Percentiles rank a stretch among this genome's conserved stretches.
phyloP scores from a whole-genome alignment of 2,329 filamentous ascomycete genomes.

The Penicillium sp. region DNA sequence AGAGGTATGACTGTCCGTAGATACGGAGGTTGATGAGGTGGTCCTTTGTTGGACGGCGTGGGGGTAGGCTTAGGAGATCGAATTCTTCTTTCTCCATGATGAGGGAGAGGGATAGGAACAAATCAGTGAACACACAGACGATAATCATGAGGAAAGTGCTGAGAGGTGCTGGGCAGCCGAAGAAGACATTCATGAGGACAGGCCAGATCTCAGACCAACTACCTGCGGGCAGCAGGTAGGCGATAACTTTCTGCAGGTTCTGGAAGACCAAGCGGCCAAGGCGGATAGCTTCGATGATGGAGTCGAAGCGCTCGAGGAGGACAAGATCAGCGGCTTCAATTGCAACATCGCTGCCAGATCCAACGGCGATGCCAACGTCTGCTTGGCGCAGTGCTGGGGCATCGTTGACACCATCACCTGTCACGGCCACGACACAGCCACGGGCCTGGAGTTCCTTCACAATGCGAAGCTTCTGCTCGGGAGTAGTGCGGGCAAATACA shows the following conservation, averaged over 20 bases:
- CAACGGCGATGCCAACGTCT: constrained; percentile 38
- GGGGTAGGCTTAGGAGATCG: constrained; percentile 53
- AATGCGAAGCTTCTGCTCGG: constrained; percentile 47
- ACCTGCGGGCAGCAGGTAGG: constrained; percentile 53
- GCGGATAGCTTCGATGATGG: constrained; percentile 35
- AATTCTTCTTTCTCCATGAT: constrained; percentile 61
- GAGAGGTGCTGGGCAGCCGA: constrained; percentile 55
- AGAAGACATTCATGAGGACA: constrained; percentile 58
- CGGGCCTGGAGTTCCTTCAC: constrained; percentile 43
- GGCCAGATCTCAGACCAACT: constrained; percentile 61
- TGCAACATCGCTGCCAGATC: constrained; percentile 43
- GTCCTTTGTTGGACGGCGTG: constrained; percentile 52
- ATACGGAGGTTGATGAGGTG: constrained; percentile 56
- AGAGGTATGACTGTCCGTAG: constrained; percentile 55
- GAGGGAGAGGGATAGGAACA: constrained; percentile 53
- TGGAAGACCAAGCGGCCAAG: constrained; percentile 38
- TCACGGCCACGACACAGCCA: constrained; percentile 45
- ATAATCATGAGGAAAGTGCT: constrained; percentile 60
- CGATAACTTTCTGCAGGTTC: constrained; percentile 41
- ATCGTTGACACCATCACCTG: constrained; percentile 41
- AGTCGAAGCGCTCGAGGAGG: constrained; percentile 37
- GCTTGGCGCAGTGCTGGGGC: constrained; percentile 36
- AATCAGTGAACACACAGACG: constrained; percentile 58
- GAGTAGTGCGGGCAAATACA: constrained; percentile 46
- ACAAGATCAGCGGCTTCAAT: constrained; percentile 45